These are phyloP conservation scores for Coriaria nepalensis DNA, from an alignment of 306 rosid genomes.

Conservation along the genomic window DNA sequence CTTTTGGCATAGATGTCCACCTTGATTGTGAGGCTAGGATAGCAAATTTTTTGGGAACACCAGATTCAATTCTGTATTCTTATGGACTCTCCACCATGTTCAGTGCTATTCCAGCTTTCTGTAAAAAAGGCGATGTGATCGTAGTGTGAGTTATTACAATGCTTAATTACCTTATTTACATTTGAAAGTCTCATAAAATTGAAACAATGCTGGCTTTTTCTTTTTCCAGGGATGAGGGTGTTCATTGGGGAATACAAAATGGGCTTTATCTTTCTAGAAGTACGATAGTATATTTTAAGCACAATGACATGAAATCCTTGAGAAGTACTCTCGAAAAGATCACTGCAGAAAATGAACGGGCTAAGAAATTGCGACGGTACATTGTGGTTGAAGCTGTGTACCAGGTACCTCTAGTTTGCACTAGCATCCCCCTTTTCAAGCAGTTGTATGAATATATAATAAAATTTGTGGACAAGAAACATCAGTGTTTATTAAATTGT, in stretches of 20 bases:
- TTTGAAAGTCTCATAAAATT: background rate
- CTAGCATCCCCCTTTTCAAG: constrained; percentile 5
- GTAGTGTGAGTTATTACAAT: constrained; percentile 65
- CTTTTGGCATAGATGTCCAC: constrained; percentile 63
- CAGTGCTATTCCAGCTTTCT: constrained; percentile 98
- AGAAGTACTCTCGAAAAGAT: constrained; percentile 61
- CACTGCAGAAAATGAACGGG: constrained; percentile 44
- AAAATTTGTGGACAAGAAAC: no score
- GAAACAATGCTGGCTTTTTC: constrained; percentile 2
- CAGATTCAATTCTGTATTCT: constrained; percentile 91
- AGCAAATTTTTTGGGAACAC: constrained; percentile 93
- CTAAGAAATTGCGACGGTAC: constrained; percentile 81
- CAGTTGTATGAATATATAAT: constrained; percentile 1
- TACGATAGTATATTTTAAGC: constrained; percentile 79
- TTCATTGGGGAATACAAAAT: constrained; percentile 98
- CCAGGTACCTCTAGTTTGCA: constrained; percentile 41
- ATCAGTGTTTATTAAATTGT: no score
- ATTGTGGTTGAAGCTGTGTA: constrained; percentile 95
- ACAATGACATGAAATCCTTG: constrained; percentile 79
- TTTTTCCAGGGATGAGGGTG: constrained; percentile 82
- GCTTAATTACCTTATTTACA: background rate
- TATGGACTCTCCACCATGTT: constrained; percentile 96
- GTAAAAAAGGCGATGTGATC: constrained; percentile 79
- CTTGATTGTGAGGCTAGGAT: constrained; percentile 99
- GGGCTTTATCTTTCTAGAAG: constrained; percentile 94